Conservation (phyloP, 1,284 basidiomycete genomes). For the Puccinia hordei region DNA sequence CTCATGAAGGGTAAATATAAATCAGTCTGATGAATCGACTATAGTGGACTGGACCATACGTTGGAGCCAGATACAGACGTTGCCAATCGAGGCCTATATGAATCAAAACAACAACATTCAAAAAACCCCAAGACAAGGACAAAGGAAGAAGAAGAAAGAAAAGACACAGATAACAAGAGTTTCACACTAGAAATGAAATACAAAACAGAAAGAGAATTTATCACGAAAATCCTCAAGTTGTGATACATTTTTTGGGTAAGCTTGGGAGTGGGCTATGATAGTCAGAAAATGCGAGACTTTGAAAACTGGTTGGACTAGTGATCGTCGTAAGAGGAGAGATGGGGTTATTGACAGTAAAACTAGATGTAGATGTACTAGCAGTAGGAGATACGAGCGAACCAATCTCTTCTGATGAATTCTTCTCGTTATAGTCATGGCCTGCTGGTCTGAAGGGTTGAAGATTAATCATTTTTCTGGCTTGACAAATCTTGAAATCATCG, state of each 20-base stretch:
- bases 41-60: no score
- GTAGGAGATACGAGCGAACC: background rate
- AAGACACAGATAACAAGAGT: background rate
- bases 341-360: background rate
- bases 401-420: no score
- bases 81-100: conserved; percentile 5
- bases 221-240: background rate
- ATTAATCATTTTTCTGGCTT: background rate
- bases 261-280: conserved; percentile 5
- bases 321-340: background rate
- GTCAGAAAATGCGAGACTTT: conserved; percentile 12
- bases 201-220: background rate
- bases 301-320: background rate
- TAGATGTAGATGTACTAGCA: background rate
- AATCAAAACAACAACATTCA: background rate
- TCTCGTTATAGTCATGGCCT: background rate
- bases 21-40: background rate
- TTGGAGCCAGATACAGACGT: background rate
- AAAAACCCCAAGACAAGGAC: background rate
- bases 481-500: background rate
- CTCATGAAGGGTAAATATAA: background rate
- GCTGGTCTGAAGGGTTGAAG: background rate
- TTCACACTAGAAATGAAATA: background rate
- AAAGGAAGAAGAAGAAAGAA: background rate
- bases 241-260: conserved; percentile 8